Percentiles rank a stretch among this genome's conserved stretches.
phyloP scores from a whole-genome alignment of 768 basidiomycete genomes.

The Leccinellum rugosiceps region DNA sequence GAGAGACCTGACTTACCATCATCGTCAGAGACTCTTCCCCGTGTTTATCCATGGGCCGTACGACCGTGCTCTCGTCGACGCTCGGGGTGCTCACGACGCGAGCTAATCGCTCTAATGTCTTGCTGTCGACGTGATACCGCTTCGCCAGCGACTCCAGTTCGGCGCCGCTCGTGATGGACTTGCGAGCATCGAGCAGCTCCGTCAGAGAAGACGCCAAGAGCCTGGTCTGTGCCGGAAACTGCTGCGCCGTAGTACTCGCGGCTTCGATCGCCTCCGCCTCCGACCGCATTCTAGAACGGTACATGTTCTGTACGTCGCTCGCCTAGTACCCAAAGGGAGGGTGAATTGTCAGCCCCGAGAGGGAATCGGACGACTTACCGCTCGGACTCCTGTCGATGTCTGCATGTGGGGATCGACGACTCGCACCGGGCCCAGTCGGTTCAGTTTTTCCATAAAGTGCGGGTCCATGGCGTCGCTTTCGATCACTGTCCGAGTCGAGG shows the following conservation, averaged over 20 bases:
- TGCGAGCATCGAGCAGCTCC: conserved; percentile 63
- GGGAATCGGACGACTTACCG: conserved; percentile 37
- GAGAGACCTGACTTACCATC: conserved; percentile 39
- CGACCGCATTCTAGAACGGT: conserved; percentile 51
- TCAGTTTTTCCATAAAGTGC: conserved; percentile 65
- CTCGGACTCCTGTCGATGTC: conserved; percentile 32
- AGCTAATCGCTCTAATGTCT: conserved; percentile 49
- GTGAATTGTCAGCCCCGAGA: background rate
- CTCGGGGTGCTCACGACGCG: conserved; percentile 64
- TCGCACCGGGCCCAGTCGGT: conserved; percentile 59
- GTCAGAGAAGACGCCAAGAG: conserved; percentile 51
- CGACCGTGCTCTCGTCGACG: conserved; percentile 44
- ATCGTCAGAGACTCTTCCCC: conserved; percentile 54
- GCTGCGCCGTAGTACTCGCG: background rate
- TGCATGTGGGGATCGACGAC: conserved; percentile 69
- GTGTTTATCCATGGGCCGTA: conserved; percentile 44
- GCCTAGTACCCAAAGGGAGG: conserved; percentile 4
- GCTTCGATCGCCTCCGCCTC: conserved; percentile 50
- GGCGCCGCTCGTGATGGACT: conserved; percentile 37
- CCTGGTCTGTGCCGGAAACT: conserved; percentile 44
- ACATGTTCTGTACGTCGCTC: conserved; percentile 41
- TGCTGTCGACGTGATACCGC: conserved; percentile 53
- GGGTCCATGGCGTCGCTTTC: conserved; percentile 67
- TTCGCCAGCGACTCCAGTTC: conserved; percentile 51
- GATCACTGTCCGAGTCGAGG: conserved; percentile 43